phyloP scores from a whole-genome alignment of 352 stramenopile species.

The Peronospora belbahrii region DNA sequence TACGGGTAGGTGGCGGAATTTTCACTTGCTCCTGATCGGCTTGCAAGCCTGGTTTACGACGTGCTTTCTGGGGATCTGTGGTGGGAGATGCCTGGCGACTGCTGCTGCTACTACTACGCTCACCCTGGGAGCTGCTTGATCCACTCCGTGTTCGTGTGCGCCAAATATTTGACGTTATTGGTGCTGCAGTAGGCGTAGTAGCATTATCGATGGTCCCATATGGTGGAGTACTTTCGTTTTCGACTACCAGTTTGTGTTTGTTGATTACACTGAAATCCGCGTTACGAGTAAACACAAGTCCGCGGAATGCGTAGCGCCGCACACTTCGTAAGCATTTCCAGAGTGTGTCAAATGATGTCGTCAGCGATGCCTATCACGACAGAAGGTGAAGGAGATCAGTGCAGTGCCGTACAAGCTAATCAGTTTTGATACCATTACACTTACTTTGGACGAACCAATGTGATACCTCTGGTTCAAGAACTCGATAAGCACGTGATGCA shows the following conservation, averaged over 20 bases:
- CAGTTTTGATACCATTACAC: neutral
- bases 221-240: constrained; percentile 20
- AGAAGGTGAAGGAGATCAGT: neutral
- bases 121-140: constrained; percentile 35
- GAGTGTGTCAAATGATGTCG: constrained; percentile 50
- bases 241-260: constrained; percentile 47
- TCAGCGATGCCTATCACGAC: constrained; percentile 35
- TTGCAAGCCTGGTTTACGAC: constrained; percentile 35
- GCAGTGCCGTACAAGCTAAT: constrained; percentile 1
- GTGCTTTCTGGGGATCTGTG: constrained; percentile 20
- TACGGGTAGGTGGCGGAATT: constrained; percentile 44
- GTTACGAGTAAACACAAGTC: constrained; percentile 67
- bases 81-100: constrained; percentile 32
- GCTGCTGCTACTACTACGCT: constrained; percentile 27
- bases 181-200: constrained; percentile 14
- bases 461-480: constrained; percentile 64
- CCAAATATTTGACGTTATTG: constrained; percentile 40
- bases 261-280: constrained; percentile 62
- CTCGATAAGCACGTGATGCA: constrained; percentile 81
- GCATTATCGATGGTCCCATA: constrained; percentile 11
- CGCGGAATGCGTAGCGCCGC: constrained; percentile 63
- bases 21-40: constrained; percentile 57
- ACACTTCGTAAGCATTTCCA: constrained; percentile 76
- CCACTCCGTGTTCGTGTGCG: constrained; percentile 37
- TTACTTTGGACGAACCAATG: constrained; percentile 69